Base-by-base conservation (phyloP, 306 rosid species). In the Herpetospermum pedunculosum region DNA sequence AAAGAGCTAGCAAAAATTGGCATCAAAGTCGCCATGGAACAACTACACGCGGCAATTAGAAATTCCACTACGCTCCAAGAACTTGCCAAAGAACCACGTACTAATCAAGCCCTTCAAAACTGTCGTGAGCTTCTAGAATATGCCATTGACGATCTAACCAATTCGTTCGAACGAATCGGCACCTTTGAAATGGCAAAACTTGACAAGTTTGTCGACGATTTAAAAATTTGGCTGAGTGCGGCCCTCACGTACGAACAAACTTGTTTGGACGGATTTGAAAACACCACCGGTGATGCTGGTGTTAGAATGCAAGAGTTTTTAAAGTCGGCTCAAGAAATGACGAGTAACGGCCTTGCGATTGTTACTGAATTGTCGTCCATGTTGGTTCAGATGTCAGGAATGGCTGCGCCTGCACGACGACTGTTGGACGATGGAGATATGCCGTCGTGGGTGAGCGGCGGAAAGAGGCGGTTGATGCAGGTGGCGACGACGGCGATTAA, bases 211-310 rank as follows among this genome's bases (percentile, higher is more conserved):
- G 65, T 73, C 0, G 77, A 58, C 4, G 87, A 86, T 50, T 80
- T 88, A 1, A 79, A 82, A 40, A 81, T 86, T 2, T 88, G 90
- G 93, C 23, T 88, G 0, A 72, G 81, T 3, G 88, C 77, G 0
- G 68, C 87, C 0, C 57, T 88, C 0, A 71, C 90, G 0, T 84
- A 86, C 15, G 87, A 84, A 28, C 82, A 76, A 1, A 84, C 92
- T 0, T 88, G 90, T 53, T 65, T 88, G 73, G 83, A 79, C 5
- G 90, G 85, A 0, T 88, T 88, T 15, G 83, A 75, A 28, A 79
- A 88, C 40, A 63, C 85, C 0, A 77, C 64, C 0, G 78, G 83
- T 0, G 14, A 84, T 1, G 87, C 90, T 0, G 90, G 86, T 0
- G 72, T 37, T 7, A 77, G 21, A 9, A 88, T 88, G 88, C 58